A percentile compares a stretch with the other conserved stretches of the same genome.
Evolutionary conservation across 192 early-diverging fungal genomes (phyloP).

Genomic region (Glomus cerebriforme): DNA sequence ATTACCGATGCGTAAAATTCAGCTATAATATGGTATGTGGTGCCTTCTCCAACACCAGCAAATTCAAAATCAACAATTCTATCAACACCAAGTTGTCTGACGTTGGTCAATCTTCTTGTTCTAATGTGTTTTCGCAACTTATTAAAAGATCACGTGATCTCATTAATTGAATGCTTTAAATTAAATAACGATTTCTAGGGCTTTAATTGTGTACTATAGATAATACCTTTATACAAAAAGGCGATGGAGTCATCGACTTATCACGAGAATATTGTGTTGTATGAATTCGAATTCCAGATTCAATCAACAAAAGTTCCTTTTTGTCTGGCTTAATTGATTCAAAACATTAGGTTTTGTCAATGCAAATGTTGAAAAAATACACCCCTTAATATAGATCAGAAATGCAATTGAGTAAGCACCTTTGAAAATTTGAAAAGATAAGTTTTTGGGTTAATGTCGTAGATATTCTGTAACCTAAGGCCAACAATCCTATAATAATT

Average conservation of each 20-base stretch:
- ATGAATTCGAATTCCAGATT: conserved; percentile 93
- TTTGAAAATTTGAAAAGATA: conserved; percentile 92
- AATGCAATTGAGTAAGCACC: conserved; percentile 35
- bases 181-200: not conserved
- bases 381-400: not conserved
- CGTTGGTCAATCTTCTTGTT: conserved; percentile 71
- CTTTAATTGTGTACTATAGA: not conserved
- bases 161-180: not conserved
- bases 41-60: conserved; percentile 60
- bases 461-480: conserved; percentile 92
- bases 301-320: conserved; percentile 88
- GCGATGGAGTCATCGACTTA: conserved; percentile 81
- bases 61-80: conserved; percentile 93
- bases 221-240: conserved; percentile 80
- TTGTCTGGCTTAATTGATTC: conserved; percentile 59
- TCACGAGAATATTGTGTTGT: conserved; percentile 87
- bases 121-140: conserved; percentile 90
- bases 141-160: not conserved
- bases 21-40: conserved; percentile 71
- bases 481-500: conserved; percentile 65
- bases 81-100: conserved; percentile 89
- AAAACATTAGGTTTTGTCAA: not conserved
- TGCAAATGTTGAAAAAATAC: not conserved
- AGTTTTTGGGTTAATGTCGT: conserved; percentile 89
- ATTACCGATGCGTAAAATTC: conserved; percentile 79